A percentile compares a stretch with the other conserved stretches of the same genome.
Evolutionary conservation across 495 filamentous ascomycete species (phyloP).

Genomic region (Tuber microsphaerosporum): DNA sequence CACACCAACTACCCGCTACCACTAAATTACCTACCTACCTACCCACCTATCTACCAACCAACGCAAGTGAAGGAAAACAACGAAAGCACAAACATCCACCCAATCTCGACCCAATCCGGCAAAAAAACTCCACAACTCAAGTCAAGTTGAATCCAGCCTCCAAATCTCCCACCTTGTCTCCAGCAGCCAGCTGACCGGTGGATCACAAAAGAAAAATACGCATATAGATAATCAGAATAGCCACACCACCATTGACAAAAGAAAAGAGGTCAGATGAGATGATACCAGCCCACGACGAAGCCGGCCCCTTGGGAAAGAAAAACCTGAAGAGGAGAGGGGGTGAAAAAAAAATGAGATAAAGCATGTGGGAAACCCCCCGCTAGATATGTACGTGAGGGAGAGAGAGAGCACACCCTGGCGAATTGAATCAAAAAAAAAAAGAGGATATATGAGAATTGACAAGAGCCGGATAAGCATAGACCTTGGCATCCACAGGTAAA

Average conservation of each 20-base stretch:
- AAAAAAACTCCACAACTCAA: not conserved
- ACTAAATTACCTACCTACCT: not conserved
- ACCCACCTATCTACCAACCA: not conserved
- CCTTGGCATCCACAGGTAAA: not conserved
- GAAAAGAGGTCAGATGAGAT: not conserved
- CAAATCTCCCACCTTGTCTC: not conserved
- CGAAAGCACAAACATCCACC: not conserved
- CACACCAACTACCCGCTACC: not conserved
- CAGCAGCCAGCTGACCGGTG: not conserved
- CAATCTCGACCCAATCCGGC: not conserved
- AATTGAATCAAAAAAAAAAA: not conserved
- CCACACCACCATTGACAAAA: not conserved
- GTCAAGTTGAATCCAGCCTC: not conserved
- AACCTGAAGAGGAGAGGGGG: not conserved
- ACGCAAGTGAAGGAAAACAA: not conserved
- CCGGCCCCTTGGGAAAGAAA: not conserved
- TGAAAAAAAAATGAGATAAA: not conserved
- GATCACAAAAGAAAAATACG: not conserved
- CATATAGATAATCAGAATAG: not conserved
- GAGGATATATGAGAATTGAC: not conserved
- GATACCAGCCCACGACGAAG: not conserved
- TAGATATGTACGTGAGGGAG: not conserved
- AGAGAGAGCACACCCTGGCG: not conserved
- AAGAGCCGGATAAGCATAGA: not conserved
- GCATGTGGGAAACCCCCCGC: not conserved